Evolutionary conservation across 495 filamentous ascomycete species (phyloP), one percentile per base, ranked within the genome.

Genomic region (Aspergillus egyptiacus): DNA sequence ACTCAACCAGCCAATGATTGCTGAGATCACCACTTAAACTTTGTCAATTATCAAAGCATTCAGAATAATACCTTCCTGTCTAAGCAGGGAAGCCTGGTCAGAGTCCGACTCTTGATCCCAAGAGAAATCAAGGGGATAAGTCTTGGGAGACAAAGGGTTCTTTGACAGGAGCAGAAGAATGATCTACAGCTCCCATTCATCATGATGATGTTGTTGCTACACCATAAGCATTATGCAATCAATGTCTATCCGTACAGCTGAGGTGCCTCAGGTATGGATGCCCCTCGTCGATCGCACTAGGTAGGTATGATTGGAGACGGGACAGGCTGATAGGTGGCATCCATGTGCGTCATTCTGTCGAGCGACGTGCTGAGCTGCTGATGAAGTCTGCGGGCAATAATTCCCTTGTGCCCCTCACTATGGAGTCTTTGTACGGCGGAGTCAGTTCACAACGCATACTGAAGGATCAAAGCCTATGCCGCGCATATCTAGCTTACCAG

Each of bases 381-480:
- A 34, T 14, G 32, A 34, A 34, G 7, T 14, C n/a, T 34, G 13
- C 10, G 5, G n/a, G 18, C 32, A 34, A 34, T 15, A 34, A 34
- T 15, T 34, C 32, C 32, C 13, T 34, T 34, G 32, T 34, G 5
- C 24, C 24, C 24, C 24, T 27, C 8, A 27, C 24, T 27, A 27
- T 8, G 5, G 5, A 27, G 24, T n/a, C n/a, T n/a, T n/a, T n/a
- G n/a, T n/a, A n/a, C n/a, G n/a, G n/a, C 3, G 30, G 30, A 10
- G 33, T 3, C 33, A 2, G 34, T 9, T 5, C 17, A 37, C n/a
- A 8, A 27, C 24, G 5, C 5, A 27, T 8, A 4, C 9, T 10
- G 28, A 31, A 20, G 35, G 17, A 37, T 37, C 17, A 46, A 46
- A 46, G 31, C 17, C 32, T 27, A 50, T 66, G 56, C 57, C 35